These are phyloP conservation scores for Zygotorulaspora danielsina DNA, from an alignment of 805 yeast genomes.

Conservation along the genomic window DNA sequence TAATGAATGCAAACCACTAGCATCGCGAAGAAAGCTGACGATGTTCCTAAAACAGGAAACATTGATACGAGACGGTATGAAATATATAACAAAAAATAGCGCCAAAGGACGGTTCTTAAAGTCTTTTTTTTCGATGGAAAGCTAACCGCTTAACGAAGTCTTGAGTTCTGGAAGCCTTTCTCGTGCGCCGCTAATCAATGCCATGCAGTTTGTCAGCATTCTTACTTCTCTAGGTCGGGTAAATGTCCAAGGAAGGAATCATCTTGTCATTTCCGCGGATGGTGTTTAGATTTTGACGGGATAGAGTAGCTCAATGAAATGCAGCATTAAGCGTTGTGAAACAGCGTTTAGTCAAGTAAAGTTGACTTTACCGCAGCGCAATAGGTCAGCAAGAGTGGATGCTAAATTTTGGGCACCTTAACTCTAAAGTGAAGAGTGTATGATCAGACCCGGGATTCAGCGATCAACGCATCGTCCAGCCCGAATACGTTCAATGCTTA, in stretches of 20 bases:
- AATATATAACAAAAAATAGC: background rate
- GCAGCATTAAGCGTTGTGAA: background rate
- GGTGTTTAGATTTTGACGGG: background rate
- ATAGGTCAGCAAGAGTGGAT: background rate
- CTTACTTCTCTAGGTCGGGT: background rate
- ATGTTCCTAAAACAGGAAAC: background rate
- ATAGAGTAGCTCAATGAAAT: background rate
- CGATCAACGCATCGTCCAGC: background rate
- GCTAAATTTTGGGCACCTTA: background rate
- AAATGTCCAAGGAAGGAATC: background rate
- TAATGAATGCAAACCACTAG: background rate
- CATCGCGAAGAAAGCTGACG: background rate
- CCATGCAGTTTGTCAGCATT: background rate
- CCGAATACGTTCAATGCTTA: background rate
- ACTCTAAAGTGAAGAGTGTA: background rate
- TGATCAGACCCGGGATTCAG: background rate
- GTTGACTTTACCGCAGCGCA: background rate
- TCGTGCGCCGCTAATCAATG: conserved; percentile 1
- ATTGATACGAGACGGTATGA: background rate
- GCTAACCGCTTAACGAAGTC: background rate
- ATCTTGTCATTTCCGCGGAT: background rate
- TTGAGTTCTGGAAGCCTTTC: background rate
- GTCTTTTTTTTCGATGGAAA: background rate
- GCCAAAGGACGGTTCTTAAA: background rate
- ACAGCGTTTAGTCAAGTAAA: background rate